Evolutionary conservation across 495 filamentous ascomycete species (phyloP), one percentile per base, ranked within the genome.

Genomic region (Hypoxylon subgilvum): DNA sequence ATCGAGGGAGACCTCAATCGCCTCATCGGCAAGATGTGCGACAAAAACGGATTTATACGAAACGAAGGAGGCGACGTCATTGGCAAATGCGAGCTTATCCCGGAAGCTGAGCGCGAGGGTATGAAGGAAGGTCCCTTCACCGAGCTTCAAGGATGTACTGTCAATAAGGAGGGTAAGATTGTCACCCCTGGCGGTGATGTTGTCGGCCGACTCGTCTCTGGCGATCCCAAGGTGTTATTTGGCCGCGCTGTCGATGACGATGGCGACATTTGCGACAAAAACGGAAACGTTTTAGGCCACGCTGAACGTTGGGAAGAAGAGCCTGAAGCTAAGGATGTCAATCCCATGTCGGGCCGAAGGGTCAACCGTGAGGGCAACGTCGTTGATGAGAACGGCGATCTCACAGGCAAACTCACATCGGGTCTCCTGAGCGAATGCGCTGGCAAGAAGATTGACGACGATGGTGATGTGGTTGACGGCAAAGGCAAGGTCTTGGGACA

Each of bases 351-450:
- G 19, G 90, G 90, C 28, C 84, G 84, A 57, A 84, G 82, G 65
- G 87, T 96, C 69, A 94, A 87, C 76, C 85, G 84, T 32, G 88
- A 93, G 61, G 91, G 89, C 21, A 88, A 94, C 61, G 89, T 96
- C 1, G 82, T 88, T 35, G 88, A 94, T 63, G 81, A 86, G 35
- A 85, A 93, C 58, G 91, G 91, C 28, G 86, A 95, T 63, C 62
- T 94, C 43, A 86, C 94, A 60, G 91, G 88, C 49, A 87, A 86
- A 67, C 77, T 96, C 32, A 93, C 89, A 4, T 81, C 82, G 4
- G 91, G 91, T 42, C 81, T 91, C 38, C 76, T 91, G 31, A 79
- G 76, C 9, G 80, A 85, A 22, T 86, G 90, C 38, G 74, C 85
- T 16, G 91, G 91, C 36, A 88, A 90, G 69, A 82, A 87, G 63